A percentile compares a stretch with the other conserved stretches of the same genome.
These are phyloP conservation scores for Penicillium paneum DNA, from an alignment of 2,329 filamentous ascomycete species.

Conservation along the genomic window DNA sequence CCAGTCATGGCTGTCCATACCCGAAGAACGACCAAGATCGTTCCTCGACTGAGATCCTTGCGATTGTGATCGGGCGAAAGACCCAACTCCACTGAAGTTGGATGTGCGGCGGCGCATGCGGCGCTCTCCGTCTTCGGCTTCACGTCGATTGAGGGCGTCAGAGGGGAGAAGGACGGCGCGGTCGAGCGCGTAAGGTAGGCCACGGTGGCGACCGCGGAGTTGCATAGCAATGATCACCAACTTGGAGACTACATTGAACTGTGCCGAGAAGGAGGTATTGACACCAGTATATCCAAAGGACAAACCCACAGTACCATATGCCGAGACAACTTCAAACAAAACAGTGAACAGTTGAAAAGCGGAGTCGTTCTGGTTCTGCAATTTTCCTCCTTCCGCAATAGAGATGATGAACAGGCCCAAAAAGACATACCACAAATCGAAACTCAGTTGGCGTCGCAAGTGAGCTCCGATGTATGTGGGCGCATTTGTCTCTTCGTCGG, in stretches of 20 bases:
- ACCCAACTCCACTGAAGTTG: constrained; percentile 31
- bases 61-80: constrained; percentile 23
- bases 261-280: constrained; percentile 76
- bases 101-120: constrained; percentile 42
- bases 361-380: constrained; percentile 60
- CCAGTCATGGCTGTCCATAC: constrained; percentile 27
- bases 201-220: constrained; percentile 63
- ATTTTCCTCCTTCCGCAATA: constrained; percentile 74
- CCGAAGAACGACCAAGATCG: constrained; percentile 25
- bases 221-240: constrained; percentile 66
- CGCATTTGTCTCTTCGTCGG: constrained; percentile 53
- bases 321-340: constrained; percentile 83
- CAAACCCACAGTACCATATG: constrained; percentile 91
- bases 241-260: constrained; percentile 71
- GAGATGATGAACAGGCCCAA: constrained; percentile 88
- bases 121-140: constrained; percentile 52
- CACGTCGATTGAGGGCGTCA: constrained; percentile 61
- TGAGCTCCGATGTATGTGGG: constrained; percentile 87
- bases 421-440: constrained; percentile 97
- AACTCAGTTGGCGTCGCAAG: constrained; percentile 87
- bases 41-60: constrained; percentile 23
- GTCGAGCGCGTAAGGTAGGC: constrained; percentile 64
- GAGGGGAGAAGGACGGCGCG: constrained; percentile 67
- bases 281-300: constrained; percentile 74
- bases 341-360: constrained; percentile 64